Evolutionary conservation across 371 early-diverging fungal genomes (phyloP).

Genomic region (Scutellospora calospora): DNA sequence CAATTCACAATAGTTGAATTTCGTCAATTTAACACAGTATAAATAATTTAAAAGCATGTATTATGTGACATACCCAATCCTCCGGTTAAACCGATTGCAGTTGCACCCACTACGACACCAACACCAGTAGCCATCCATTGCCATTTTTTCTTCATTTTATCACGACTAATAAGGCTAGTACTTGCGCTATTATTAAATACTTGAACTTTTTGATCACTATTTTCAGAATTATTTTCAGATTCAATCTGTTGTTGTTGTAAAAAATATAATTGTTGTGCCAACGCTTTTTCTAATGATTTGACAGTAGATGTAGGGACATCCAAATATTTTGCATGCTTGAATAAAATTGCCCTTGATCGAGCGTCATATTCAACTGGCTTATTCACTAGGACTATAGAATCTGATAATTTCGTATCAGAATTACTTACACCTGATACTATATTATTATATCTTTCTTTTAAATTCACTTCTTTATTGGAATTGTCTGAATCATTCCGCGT

Average conservation of each 20-base stretch:
- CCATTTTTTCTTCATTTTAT: slow-evolving; percentile 60
- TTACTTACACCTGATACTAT: background rate
- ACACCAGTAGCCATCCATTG: slow-evolving; percentile 69
- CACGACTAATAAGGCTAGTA: slow-evolving; percentile 60
- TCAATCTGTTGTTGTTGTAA: background rate
- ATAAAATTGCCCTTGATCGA: slow-evolving; percentile 53
- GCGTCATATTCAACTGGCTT: slow-evolving; percentile 55
- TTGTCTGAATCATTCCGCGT: background rate
- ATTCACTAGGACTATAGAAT: background rate
- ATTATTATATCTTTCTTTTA: slow-evolving; percentile 19
- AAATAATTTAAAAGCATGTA: background rate
- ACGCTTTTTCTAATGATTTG: background rate
- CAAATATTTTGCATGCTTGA: slow-evolving; percentile 49
- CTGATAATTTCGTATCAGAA: background rate
- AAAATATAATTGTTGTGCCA: slow-evolving; percentile 44
- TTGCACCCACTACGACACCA: slow-evolving; percentile 68
- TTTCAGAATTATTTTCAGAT: background rate
- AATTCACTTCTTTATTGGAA: background rate
- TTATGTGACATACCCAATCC: slow-evolving; percentile 52
- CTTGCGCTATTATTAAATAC: slow-evolving; percentile 48
- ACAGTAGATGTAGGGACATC: background rate
- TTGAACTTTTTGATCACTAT: slow-evolving; percentile 3
- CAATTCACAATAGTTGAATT: background rate
- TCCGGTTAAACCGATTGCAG: slow-evolving; percentile 73
- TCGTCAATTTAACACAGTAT: background rate